Evolutionary conservation across 1,284 basidiomycete genomes (phyloP).

Genomic region (Apiotrichum domesticum): DNA sequence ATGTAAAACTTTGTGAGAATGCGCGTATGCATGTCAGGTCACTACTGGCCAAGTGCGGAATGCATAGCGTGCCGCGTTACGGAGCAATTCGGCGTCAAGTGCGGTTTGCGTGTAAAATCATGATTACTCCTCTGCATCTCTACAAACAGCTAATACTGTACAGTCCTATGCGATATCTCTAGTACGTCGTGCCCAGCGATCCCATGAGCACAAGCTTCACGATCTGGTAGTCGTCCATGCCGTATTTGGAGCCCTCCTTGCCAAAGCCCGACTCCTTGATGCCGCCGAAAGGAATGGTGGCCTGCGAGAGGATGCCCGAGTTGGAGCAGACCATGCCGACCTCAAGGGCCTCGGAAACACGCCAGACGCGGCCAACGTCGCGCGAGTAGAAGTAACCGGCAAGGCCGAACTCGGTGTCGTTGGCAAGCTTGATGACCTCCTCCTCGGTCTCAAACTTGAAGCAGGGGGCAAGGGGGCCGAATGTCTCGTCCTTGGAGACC

Average conservation of each 20-base stretch:
- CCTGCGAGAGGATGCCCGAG: slow-evolving; percentile 71
- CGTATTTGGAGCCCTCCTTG: slow-evolving; percentile 45
- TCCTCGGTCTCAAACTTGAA: slow-evolving; percentile 83
- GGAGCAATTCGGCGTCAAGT: too few relatives aligned
- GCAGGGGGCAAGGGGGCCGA: slow-evolving; percentile 59
- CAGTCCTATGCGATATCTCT: background rate
- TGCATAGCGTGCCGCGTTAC: too few relatives aligned
- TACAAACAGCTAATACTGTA: background rate
- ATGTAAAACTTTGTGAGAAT: too few relatives aligned
- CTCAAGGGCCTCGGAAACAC: slow-evolving; percentile 85
- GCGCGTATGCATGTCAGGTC: too few relatives aligned
- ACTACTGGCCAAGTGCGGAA: too few relatives aligned
- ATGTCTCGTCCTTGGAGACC: slow-evolving; percentile 71
- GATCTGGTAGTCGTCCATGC: slow-evolving; percentile 45
- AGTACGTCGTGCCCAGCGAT: slow-evolving; percentile 16
- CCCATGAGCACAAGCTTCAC: slow-evolving; percentile 15
- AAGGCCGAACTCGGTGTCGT: slow-evolving; percentile 73
- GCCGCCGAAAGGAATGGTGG: slow-evolving; percentile 83
- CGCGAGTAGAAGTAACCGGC: slow-evolving; percentile 87
- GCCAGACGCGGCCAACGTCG: slow-evolving; percentile 79
- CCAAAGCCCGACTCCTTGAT: slow-evolving; percentile 54
- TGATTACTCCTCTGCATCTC: background rate
- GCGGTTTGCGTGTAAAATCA: too few relatives aligned
- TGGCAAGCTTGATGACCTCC: slow-evolving; percentile 77
- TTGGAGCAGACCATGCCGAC: slow-evolving; percentile 79